A percentile compares a stretch with the other conserved stretches of the same genome.
Evolutionary conservation across 2,329 filamentous ascomycete species (phyloP).

Genomic region (Aspergillus brunneoviolaceus): DNA sequence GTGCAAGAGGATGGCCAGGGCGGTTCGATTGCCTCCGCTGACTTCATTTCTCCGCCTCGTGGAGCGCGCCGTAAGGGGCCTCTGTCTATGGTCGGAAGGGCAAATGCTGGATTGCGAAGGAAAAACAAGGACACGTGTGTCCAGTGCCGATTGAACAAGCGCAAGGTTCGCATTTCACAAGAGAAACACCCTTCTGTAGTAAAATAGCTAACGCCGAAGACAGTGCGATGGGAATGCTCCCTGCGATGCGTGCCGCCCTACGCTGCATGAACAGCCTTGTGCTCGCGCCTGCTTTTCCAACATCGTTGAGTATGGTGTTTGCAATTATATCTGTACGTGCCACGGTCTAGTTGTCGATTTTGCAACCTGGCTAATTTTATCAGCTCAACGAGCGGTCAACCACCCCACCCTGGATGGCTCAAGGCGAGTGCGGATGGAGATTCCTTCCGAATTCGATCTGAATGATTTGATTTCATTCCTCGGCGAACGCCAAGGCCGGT

Average conservation of each 20-base stretch:
- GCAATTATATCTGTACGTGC: slow-evolving; percentile 47
- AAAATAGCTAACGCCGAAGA: background rate
- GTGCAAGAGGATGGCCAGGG: slow-evolving; percentile 46
- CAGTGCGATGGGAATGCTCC: slow-evolving; percentile 45
- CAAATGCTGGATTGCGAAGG: slow-evolving; percentile 42
- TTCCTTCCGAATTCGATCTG: slow-evolving; percentile 42
- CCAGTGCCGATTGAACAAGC: slow-evolving; percentile 45
- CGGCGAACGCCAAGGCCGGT: slow-evolving; percentile 39
- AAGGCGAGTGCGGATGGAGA: slow-evolving; percentile 40
- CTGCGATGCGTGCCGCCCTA: slow-evolving; percentile 44
- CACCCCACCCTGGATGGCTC: slow-evolving; percentile 39
- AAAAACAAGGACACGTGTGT: slow-evolving; percentile 48
- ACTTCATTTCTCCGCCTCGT: slow-evolving; percentile 43
- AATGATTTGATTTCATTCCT: slow-evolving; percentile 39
- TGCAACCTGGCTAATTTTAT: slow-evolving; percentile 18
- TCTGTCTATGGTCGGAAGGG: slow-evolving; percentile 39
- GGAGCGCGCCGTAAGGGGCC: slow-evolving; percentile 46
- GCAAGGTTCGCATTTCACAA: slow-evolving; percentile 35
- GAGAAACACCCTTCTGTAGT: background rate
- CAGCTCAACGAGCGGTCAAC: slow-evolving; percentile 46
- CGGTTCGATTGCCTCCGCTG: slow-evolving; percentile 42
- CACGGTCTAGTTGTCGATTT: background rate
- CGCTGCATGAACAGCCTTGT: slow-evolving; percentile 45
- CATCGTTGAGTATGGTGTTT: slow-evolving; percentile 46
- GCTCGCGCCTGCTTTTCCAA: slow-evolving; percentile 46